Base-by-base conservation (phyloP, 768 basidiomycete species). In the Xerocomellus intermedius region DNA sequence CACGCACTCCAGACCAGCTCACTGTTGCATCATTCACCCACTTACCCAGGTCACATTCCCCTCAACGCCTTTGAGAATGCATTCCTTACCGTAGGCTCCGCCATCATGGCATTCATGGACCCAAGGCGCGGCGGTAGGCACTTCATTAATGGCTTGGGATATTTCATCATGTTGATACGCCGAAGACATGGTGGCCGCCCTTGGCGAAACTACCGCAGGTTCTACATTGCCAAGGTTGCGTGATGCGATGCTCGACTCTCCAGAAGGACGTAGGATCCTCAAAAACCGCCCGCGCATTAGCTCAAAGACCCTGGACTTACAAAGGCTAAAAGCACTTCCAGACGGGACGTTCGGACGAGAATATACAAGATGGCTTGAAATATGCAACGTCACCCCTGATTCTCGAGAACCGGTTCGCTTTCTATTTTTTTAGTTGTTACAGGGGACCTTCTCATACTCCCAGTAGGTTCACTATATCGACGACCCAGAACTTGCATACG, bases 401-500 rank as follows among this genome's bases (percentile, higher is more conserved):
- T 94, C 95, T 28, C 77, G 97, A 57, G 89, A 90, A 63, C 89
- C 92, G 3, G 96, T 98, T 54, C 57, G 84, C 63, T 9, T 39
- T 36, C 22, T 51, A n/a, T 32, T n/a, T 4, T 19, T 13, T 12
- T 28, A 10, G 16, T 48, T 41, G 16, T 35, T 35, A 17, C 17
- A 5, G 22, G 26, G n/a, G 22, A 30, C 32, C 42, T 22, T 46
- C 54, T 56, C 50, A 56, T 26, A 36, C 10, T 21, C 9, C 32
- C 8, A 54, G 10, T 64, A 98, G 95, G 95, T 97, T 7, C 91
- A 87, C 60, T 98, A 98, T 66, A 87, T 98, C 53, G 83, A 89
- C 66, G 93, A 98, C 65, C 94, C 94, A 2, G 95, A 97, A 65
- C 82, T 97, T 12, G 97, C 97, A 24, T 98, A 97, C 71, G 91